Percentiles rank a stretch among this genome's conserved stretches.
Conservation (phyloP, 805 yeast genomes). For the Blastobotrys peoriensis region DNA sequence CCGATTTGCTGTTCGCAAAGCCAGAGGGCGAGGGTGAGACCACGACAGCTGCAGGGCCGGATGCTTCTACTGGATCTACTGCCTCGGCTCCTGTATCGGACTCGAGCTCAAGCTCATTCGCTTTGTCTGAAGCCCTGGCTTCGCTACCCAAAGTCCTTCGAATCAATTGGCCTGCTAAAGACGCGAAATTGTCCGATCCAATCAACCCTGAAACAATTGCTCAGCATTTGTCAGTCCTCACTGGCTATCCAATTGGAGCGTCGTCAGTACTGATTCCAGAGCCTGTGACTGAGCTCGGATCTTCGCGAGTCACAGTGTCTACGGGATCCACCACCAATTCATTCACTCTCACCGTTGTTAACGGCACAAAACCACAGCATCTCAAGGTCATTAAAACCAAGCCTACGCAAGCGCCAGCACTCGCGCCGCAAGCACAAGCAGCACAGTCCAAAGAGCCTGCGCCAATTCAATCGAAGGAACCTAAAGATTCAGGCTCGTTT, state of each 20-base stretch:
- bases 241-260: background rate
- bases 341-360: background rate
- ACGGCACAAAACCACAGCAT: background rate
- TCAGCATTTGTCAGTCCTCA: background rate
- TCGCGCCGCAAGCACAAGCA: constrained; percentile 10
- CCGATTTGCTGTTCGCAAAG: constrained; percentile 7
- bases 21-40: too few species aligned
- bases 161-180: background rate
- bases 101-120: too few species aligned
- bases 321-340: background rate
- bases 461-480: background rate
- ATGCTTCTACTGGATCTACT: background rate
- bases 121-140: constrained; percentile 4
- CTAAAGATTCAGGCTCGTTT: constrained; percentile 6
- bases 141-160: constrained; percentile 3
- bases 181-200: background rate
- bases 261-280: background rate
- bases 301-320: background rate
- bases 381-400: constrained; percentile 3
- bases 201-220: background rate
- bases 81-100: constrained; percentile 1
- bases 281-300: background rate
- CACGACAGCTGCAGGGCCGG: too few species aligned
- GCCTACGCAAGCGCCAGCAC: too few species aligned
- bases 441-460: constrained; percentile 2